A percentile compares a stretch with the other conserved stretches of the same genome.
phyloP scores from a whole-genome alignment of 129 eudicot species.

The Rutidosis leptorrhynchoides region DNA sequence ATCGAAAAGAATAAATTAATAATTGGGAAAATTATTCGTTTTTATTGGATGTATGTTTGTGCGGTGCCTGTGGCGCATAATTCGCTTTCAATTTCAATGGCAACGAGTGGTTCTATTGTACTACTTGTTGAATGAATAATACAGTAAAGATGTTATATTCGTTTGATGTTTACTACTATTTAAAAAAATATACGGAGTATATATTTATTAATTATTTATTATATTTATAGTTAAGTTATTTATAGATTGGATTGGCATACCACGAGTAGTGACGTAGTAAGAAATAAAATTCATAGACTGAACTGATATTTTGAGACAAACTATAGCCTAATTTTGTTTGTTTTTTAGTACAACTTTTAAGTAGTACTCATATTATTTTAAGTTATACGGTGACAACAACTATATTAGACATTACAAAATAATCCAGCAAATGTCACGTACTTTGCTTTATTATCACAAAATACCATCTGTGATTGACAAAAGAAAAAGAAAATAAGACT shows the following conservation, averaged over 20 bases:
- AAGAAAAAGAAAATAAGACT: neutral
- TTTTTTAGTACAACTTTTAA: too few relatives aligned
- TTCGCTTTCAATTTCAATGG: constrained; percentile 27
- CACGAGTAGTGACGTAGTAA: too few relatives aligned
- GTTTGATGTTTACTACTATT: neutral
- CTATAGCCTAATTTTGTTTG: too few relatives aligned
- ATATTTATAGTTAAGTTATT: neutral
- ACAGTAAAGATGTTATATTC: neutral
- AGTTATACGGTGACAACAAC: too few relatives aligned
- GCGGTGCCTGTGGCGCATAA: constrained; percentile 36
- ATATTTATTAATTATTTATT: neutral
- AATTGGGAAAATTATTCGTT: neutral
- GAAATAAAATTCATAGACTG: too few relatives aligned
- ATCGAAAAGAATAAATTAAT: neutral
- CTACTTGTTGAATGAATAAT: neutral
- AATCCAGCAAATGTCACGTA: too few relatives aligned
- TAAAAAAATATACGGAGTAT: too few relatives aligned
- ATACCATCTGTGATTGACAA: too few relatives aligned
- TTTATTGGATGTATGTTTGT: constrained; percentile 18
- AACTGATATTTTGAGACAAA: too few relatives aligned
- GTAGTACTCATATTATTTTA: too few relatives aligned
- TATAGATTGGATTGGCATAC: neutral
- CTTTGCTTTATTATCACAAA: neutral
- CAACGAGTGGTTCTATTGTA: constrained; percentile 27
- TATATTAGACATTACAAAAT: neutral